phyloP scores from a whole-genome alignment of 192 early-diverging fungal species.

The Spizellomyces punctatus region DNA sequence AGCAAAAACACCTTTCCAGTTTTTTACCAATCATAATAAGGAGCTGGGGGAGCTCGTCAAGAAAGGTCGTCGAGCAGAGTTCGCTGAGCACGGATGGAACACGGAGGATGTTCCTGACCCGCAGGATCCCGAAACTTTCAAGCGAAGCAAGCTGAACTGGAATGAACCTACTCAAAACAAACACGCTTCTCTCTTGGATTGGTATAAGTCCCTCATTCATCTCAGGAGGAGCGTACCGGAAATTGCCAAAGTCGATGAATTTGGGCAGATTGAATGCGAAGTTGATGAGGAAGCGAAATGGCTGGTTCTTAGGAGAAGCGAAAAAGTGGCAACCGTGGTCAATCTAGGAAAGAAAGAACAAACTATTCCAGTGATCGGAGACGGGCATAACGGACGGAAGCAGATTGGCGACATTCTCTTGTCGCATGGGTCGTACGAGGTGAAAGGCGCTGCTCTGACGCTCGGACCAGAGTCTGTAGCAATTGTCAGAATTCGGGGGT shows the following conservation, averaged over 20 bases:
- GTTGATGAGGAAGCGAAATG: constrained; percentile 24
- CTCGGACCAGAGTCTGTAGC: constrained; percentile 25
- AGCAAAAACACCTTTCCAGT: constrained; percentile 34
- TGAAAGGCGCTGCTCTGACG: constrained; percentile 5
- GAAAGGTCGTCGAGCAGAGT: constrained; percentile 36
- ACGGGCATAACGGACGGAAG: not conserved
- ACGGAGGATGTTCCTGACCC: constrained; percentile 36
- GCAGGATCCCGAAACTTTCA: constrained; percentile 33
- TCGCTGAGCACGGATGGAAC: constrained; percentile 38
- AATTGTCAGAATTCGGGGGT: constrained; percentile 10
- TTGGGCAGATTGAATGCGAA: constrained; percentile 10
- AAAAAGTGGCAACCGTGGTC: constrained; percentile 21
- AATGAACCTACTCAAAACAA: constrained; percentile 1
- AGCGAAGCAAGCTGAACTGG: constrained; percentile 34
- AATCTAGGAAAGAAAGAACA: constrained; percentile 21
- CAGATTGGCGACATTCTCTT: constrained; percentile 15
- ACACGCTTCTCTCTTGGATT: constrained; percentile 19
- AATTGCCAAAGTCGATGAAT: constrained; percentile 5
- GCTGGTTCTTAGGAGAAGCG: constrained; percentile 16
- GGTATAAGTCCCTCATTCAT: constrained; percentile 28
- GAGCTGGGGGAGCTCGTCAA: constrained; percentile 32
- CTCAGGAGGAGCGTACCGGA: constrained; percentile 17
- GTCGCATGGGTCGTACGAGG: constrained; percentile 3
- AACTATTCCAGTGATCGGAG: constrained; percentile 11
- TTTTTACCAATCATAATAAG: constrained; percentile 39